These are phyloP conservation scores for Fusarium siculi DNA, from an alignment of 2,329 filamentous ascomycete genomes.

Conservation along the genomic window DNA sequence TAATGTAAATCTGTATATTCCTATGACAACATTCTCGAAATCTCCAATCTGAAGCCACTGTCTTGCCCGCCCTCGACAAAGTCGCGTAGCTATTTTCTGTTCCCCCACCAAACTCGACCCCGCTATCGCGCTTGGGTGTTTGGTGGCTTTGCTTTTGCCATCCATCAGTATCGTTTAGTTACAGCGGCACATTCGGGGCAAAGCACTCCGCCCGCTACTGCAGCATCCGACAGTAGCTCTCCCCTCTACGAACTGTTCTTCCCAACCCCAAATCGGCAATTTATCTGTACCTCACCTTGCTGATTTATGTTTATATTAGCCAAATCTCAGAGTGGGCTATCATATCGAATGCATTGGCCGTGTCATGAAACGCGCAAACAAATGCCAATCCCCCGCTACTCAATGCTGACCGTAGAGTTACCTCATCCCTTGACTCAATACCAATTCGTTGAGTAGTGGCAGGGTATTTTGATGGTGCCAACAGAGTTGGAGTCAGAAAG, in stretches of 20 bases:
- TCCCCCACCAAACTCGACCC: constrained; percentile 39
- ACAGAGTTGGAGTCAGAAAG: constrained; percentile 23
- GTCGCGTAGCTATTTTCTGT: constrained; percentile 27
- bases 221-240: constrained; percentile 40
- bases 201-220: constrained; percentile 43
- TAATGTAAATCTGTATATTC: fast-evolving
- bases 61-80: constrained; percentile 24
- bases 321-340: constrained; percentile 16
- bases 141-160: constrained; percentile 32
- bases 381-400: constrained; percentile 7
- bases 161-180: constrained; percentile 6
- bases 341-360: neutral
- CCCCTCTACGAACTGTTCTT: constrained; percentile 29
- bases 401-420: constrained; percentile 12
- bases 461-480: constrained; percentile 34
- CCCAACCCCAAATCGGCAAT: constrained; percentile 22
- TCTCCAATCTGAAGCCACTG: constrained; percentile 5
- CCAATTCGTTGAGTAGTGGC: constrained; percentile 27
- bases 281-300: neutral
- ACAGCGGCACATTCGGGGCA: constrained; percentile 40
- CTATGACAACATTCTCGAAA: neutral
- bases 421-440: constrained; percentile 10
- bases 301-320: constrained; percentile 16
- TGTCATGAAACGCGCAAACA: constrained; percentile 2
- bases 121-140: constrained; percentile 26